phyloP scores from a whole-genome alignment of 441 rosid genomes.

The Jatropha multifida region DNA sequence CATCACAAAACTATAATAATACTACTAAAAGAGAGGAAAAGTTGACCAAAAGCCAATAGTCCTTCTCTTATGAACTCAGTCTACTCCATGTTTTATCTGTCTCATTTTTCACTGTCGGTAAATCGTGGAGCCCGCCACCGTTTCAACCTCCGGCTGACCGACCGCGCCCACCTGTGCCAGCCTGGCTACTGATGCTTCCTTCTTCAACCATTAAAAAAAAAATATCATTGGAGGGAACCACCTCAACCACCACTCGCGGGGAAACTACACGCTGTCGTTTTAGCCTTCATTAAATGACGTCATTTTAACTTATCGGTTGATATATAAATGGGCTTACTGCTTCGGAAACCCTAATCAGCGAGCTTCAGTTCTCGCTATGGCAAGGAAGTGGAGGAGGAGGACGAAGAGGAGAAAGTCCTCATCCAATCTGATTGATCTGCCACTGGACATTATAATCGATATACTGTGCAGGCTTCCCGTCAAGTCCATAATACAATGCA shows the following conservation, averaged over 20 bases:
- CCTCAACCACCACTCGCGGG: background rate
- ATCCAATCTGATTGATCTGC: no score
- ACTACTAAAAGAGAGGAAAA: background rate
- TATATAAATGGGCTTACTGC: no score
- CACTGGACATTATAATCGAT: no score
- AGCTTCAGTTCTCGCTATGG: no score
- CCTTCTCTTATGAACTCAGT: background rate
- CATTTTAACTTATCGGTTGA: no score
- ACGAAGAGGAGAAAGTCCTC: no score
- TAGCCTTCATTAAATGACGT: background rate
- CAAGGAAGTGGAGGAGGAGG: no score
- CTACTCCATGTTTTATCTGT: background rate
- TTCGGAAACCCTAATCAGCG: no score
- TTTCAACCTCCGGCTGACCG: slow-evolving; percentile 14
- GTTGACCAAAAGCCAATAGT: slow-evolving; percentile 14
- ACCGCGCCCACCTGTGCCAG: background rate
- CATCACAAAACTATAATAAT: background rate
- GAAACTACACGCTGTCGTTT: background rate
- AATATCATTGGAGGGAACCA: slow-evolving; percentile 3
- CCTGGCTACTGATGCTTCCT: slow-evolving; percentile 4
- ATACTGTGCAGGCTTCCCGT: no score
- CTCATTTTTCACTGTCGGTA: background rate
- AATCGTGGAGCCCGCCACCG: slow-evolving; percentile 1
- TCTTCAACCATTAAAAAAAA: background rate
- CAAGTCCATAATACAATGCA: no score